Base-by-base conservation (phyloP, 352 stramenopile genomes). In the Pythium inflatum region DNA sequence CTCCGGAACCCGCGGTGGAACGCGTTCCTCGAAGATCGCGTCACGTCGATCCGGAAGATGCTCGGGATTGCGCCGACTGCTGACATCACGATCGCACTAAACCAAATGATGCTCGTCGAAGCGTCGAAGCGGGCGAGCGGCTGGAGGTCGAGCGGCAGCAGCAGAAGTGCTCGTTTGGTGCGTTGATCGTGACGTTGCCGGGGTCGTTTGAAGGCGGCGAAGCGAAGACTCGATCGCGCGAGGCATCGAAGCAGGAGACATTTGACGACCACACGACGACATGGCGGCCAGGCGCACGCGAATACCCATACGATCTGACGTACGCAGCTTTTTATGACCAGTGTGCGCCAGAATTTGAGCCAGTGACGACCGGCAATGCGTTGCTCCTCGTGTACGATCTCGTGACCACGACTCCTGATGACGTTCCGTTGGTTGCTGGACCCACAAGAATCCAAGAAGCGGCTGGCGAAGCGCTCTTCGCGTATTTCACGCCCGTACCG, bases 311-410 rank as follows among this genome's bases (percentile, higher is more conserved):
- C 53, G 53, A 27, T 28, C 20, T 61, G 33, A 34, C 34, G n/a
- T 49, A 14, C 31, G 53, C 53, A 11, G 53, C 53, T 9, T 31
- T 49, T 14, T 48, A 61, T 34, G 38, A 30, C 20, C 22, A 22
- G 7, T 24, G 53, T 24, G 3, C 13, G 24, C 30, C 18, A 3
- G 33, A 61, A 9, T 9, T 22, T 34, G 14, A 28, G 6, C 53
- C 53, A 3, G 2, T 48, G 4, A 31, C 20, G 33, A 22, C 33
- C 6, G 53, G 53, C 8, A 12, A 4, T 3, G 53, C 53, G 5
- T 20, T 45, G 0, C 48, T 48, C 31, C 33, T 48, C 53, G 33
- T 61, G 0, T 61, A 61, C 22, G 53, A 61, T 61, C 33, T 61
- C 33, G n/a, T 45, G 18, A 61, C 53, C 33, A 49, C 31, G 20